Conservation (phyloP, 768 basidiomycete genomes). For the Macrocybe gigantea region DNA sequence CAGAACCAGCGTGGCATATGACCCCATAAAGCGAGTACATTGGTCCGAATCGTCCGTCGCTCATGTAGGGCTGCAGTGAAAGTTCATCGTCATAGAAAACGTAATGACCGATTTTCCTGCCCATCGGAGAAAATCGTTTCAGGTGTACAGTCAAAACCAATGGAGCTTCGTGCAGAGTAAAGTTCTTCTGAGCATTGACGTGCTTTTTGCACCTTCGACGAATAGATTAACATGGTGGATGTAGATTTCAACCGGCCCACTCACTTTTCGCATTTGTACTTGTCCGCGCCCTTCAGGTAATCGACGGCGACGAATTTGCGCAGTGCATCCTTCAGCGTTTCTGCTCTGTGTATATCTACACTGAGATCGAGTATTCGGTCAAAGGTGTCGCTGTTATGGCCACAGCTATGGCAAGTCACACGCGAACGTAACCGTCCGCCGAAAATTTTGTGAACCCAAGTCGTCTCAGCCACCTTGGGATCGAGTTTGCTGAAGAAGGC, state of each 20-base stretch:
- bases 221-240: not conserved
- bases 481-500: slow-evolving; percentile 53
- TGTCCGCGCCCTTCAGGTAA: slow-evolving; percentile 81
- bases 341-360: slow-evolving; percentile 72
- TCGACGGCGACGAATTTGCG: slow-evolving; percentile 80
- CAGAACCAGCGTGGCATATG: slow-evolving; percentile 88
- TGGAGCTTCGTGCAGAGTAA: slow-evolving; percentile 86
- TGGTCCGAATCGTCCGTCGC: slow-evolving; percentile 69
- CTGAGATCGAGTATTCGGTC: slow-evolving; percentile 93
- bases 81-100: slow-evolving; percentile 78
- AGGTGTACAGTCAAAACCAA: slow-evolving; percentile 86
- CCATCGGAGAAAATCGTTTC: slow-evolving; percentile 90
- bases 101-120: slow-evolving; percentile 75
- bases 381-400: slow-evolving; percentile 90
- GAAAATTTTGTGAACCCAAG: slow-evolving; percentile 93
- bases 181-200: slow-evolving; percentile 86
- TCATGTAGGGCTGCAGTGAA: slow-evolving; percentile 75
- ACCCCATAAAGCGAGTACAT: slow-evolving; percentile 86
- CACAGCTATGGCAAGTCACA: slow-evolving; percentile 79
- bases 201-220: slow-evolving; percentile 78
- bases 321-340: slow-evolving; percentile 65
- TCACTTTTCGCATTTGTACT: slow-evolving; percentile 98
- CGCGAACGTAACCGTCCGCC: slow-evolving; percentile 89
- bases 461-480: slow-evolving; percentile 70
- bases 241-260: slow-evolving; percentile 19